Base-by-base conservation (phyloP, 2,329 filamentous ascomycete species). In the Akanthomyces lecanii region DNA sequence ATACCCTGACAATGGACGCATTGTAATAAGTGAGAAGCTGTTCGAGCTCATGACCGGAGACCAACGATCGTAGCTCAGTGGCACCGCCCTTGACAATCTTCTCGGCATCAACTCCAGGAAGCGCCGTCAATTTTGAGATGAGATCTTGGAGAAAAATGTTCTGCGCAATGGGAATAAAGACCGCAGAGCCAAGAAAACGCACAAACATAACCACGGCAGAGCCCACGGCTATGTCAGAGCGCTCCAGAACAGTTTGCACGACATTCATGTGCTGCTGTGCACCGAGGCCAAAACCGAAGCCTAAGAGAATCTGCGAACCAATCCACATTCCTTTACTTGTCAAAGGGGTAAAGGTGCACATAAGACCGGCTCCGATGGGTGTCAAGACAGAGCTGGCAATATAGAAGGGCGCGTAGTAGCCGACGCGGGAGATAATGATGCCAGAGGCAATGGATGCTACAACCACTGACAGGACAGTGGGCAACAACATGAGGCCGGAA, bases 141-240 rank as follows among this genome's bases (percentile, higher is more conserved):
- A 83, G 72, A n/a, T 72, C 66, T 63, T 80, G 80, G 40, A 74
- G 75, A 65, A 83, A 82, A 7, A 82, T 73, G 55, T 76, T 77
- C 63, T 82, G 75, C 0, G 73, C 81, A 21, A 81, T 73, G 2
- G 77, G 76, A 23, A 83, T 74, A 62, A 81, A 82, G 0, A 82
- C 63, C 6, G 74, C 70, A 8, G 73, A 72, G 30, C 74, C 74
- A 0, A 77, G 66, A 0, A 71, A 73, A 61, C 76, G 74, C 28
- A 64, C 36, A 36, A 79, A 80, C 44, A 79, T 74, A 5, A 77
- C 71, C 8, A 69, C 66, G 2, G 78, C 76, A 3, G 76, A 77
- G 3, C 74, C 77, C 10, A 72, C 73, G 1, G 78, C 75, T 60
- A 80, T 73, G 53, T 80, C 78, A 5, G 72, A 71, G 36, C 71